Conservation (phyloP, 1,284 basidiomycete genomes). For the Cutaneotrichosporon sp. region DNA sequence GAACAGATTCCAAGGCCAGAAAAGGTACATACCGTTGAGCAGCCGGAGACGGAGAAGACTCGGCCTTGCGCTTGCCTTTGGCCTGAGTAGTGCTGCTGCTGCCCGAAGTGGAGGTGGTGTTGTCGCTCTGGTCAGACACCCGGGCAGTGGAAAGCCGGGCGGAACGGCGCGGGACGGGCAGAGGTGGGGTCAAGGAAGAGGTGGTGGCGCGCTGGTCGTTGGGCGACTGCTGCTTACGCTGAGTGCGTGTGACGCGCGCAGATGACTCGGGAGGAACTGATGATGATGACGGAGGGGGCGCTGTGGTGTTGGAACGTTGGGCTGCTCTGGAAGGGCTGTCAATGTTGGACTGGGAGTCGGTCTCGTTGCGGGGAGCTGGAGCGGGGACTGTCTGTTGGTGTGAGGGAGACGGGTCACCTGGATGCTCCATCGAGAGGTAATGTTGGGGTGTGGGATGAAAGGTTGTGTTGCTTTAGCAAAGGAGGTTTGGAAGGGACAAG, state of each 20-base stretch:
- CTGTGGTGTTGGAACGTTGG: no score
- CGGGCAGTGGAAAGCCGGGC: slow-evolving; percentile 27
- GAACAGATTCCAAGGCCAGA: neutral
- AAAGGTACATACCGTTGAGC: neutral
- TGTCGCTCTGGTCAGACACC: slow-evolving; percentile 12
- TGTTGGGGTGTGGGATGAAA: neutral
- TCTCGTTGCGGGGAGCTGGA: neutral
- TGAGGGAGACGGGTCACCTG: neutral
- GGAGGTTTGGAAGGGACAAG: neutral
- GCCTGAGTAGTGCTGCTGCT: slow-evolving; percentile 14
- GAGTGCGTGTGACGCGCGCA: slow-evolving; percentile 3
- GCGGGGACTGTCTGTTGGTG: neutral
- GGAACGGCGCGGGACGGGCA: slow-evolving; percentile 25
- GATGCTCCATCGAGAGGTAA: slow-evolving; percentile 28
- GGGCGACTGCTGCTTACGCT: neutral
- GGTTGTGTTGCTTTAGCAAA: neutral
- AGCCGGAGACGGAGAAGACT: slow-evolving; percentile 5
- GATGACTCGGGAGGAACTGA: slow-evolving; percentile 3
- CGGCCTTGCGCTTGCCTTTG: slow-evolving; percentile 30
- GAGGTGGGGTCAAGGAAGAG: neutral
- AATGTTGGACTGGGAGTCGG: no score
- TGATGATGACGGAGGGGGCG: slow-evolving; percentile 1
- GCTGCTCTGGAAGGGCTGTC: no score
- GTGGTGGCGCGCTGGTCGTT: neutral
- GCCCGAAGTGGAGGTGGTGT: slow-evolving; percentile 2